Conservation (phyloP, 2,329 filamentous ascomycete species). For the Trematosphaeria pertusa region DNA sequence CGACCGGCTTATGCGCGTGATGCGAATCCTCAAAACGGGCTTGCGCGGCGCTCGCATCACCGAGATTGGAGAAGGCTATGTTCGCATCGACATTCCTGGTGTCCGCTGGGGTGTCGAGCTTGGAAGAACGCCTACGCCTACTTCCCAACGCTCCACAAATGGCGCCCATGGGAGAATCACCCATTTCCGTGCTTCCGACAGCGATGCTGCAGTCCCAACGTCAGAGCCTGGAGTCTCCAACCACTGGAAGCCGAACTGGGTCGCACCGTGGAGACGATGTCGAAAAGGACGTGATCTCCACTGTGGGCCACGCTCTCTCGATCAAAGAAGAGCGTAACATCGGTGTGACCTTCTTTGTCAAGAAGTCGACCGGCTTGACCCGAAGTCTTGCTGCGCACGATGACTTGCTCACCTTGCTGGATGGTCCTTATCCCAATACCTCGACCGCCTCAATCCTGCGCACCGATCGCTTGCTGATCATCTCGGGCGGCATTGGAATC, state of each 20-base stretch:
- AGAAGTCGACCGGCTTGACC: no score
- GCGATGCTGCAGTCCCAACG: neutral
- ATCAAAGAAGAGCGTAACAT: no score
- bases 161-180: constrained; percentile 59
- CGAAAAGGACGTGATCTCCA: neutral
- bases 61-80: constrained; percentile 30
- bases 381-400: no score
- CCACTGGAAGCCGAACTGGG: constrained; percentile 1
- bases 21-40: constrained; percentile 48
- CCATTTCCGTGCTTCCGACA: constrained; percentile 53
- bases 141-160: constrained; percentile 56
- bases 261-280: neutral
- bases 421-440: constrained; percentile 10
- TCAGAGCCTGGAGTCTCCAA: neutral
- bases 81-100: constrained; percentile 53
- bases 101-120: no score
- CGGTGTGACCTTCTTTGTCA: no score
- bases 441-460: constrained; percentile 6
- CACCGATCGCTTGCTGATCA: constrained; percentile 2
- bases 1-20: constrained; percentile 53
- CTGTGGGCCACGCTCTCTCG: no score
- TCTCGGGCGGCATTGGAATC: constrained; percentile 17
- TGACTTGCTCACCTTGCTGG: constrained; percentile 7
- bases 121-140: constrained; percentile 54
- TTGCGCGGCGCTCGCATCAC: constrained; percentile 45